A percentile compares a stretch with the other conserved stretches of the same genome.
These are phyloP conservation scores for Candida wancherniae DNA, from an alignment of 805 yeast species.

Conservation along the genomic window DNA sequence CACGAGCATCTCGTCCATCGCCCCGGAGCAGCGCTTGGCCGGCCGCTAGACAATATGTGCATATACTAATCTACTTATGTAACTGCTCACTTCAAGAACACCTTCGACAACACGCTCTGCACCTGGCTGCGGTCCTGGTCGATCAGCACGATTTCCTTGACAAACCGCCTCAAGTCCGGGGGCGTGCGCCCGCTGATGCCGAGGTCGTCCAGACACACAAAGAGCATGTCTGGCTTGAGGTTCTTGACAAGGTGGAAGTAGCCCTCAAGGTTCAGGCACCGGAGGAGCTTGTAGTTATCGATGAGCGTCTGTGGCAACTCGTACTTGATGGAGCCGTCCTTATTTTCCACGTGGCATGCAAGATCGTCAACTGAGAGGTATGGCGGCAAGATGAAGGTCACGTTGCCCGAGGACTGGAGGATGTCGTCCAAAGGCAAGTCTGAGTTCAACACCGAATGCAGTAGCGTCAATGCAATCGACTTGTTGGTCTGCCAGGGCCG, in stretches of 20 bases:
- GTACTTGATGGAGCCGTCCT: constrained; percentile 3
- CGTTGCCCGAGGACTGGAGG: constrained; percentile 32
- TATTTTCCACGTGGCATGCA: constrained; percentile 16
- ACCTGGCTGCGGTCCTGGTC: constrained; percentile 23
- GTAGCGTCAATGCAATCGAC: constrained; percentile 38
- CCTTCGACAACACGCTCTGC: constrained; percentile 18
- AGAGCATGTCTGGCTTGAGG: constrained; percentile 37
- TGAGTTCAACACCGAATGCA: constrained; percentile 36
- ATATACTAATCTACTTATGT: background rate
- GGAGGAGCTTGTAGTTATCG: constrained; percentile 35
- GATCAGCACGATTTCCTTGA: constrained; percentile 30
- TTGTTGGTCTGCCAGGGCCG: constrained; percentile 22
- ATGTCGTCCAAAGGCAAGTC: constrained; percentile 37
- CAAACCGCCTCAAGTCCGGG: constrained; percentile 34
- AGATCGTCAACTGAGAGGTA: constrained; percentile 37
- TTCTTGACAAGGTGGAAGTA: constrained; percentile 36
- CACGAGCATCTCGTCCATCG: constrained; percentile 42
- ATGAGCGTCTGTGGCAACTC: constrained; percentile 22
- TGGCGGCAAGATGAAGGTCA: constrained; percentile 42
- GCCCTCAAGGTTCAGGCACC: constrained; percentile 38
- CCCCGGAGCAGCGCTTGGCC: constrained; percentile 14
- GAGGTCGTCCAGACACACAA: constrained; percentile 40
- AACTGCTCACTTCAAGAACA: constrained; percentile 12
- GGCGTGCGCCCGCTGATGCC: constrained; percentile 29
- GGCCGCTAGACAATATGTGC: constrained; percentile 5